Base-by-base conservation (phyloP, 2,329 filamentous ascomycete species). In the Calycina herbarum region DNA sequence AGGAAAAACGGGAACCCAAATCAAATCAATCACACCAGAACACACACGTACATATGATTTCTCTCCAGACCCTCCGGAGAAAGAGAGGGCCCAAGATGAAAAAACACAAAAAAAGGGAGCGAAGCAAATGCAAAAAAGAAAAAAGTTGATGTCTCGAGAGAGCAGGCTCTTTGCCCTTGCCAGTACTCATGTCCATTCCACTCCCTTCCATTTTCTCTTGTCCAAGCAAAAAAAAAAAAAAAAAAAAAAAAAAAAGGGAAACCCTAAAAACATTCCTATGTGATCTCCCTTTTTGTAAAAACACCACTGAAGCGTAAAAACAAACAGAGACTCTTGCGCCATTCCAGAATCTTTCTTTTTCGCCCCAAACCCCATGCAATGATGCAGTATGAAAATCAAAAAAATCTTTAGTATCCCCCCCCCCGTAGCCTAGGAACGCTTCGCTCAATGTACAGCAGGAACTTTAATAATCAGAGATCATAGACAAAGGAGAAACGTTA, bases 381-480 rank as follows among this genome's bases (percentile, higher is more conserved):
- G 42, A 20, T 45, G 42, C n/a, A 45, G 42, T 45, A 17, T 45
- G 42, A 45, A 45, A 51, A 51, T 51, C 27, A 51, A 24, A 51
- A 51, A 51, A 51, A 24, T 51, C 45, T 51, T 51, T 38, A 38
- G 35, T 7, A 51, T 51, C n/a, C 20, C 20, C 45, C 11, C 27
- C n/a, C 31, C 27, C 48, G 24, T 3, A 35, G 27, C 48, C 20
- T 33, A 31, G 60, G 45, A 66, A 56, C 59, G 59, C 59, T 69
- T 33, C 70, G 70, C 68, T 71, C 68, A 71, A 70, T 66, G 65
- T 68, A 71, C 69, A 71, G 38, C 62, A 69, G 59, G 57, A 51
- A 51, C 45, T 51, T 51, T 51, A 51, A 51, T 48, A 67, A 64
- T 57, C 65, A 68, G 69, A 51, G 58, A 70, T 66, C 51, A 64